Percentiles rank a stretch among this genome's conserved stretches.
These are phyloP conservation scores for Fragaria ananassa DNA, from an alignment of 306 rosid species.

Conservation along the genomic window DNA sequence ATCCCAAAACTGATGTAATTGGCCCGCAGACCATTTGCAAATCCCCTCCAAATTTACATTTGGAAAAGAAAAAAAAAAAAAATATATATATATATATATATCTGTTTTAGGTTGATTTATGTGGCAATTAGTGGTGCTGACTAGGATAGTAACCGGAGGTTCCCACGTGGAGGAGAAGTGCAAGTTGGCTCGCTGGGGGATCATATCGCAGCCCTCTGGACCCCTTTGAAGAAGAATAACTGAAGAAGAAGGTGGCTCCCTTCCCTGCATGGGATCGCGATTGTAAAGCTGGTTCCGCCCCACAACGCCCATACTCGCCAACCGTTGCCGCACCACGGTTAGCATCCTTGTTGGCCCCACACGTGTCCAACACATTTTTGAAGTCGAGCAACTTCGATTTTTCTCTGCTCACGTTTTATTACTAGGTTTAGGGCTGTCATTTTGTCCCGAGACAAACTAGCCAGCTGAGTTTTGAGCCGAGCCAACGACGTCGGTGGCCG, in stretches of 20 bases:
- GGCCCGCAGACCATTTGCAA: constrained; percentile 23
- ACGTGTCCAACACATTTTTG: constrained; percentile 18
- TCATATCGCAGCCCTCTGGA: constrained; percentile 25
- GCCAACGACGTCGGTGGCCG: too few species aligned
- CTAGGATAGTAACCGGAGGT: background rate
- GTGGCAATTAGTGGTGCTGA: background rate
- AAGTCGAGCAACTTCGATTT: background rate
- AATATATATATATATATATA: too few species aligned
- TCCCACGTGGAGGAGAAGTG: constrained; percentile 46
- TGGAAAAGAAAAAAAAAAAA: background rate
- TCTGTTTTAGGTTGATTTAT: background rate
- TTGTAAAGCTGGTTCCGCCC: constrained; percentile 36
- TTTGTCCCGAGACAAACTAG: too few species aligned
- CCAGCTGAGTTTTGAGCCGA: too few species aligned
- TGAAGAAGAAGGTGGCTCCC: background rate
- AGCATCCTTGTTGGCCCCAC: constrained; percentile 42
- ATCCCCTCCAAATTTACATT: background rate
- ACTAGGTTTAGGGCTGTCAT: too few species aligned
- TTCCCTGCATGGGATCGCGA: constrained; percentile 28
- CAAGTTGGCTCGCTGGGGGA: constrained; percentile 21
- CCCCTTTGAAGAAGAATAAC: constrained; percentile 12
- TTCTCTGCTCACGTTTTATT: background rate
- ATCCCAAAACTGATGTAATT: constrained; percentile 27
- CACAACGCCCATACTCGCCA: constrained; percentile 66
- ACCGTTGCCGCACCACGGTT: constrained; percentile 27